Base-by-base conservation (phyloP, 495 filamentous ascomycete genomes). In the Aspergillus indologenus region DNA sequence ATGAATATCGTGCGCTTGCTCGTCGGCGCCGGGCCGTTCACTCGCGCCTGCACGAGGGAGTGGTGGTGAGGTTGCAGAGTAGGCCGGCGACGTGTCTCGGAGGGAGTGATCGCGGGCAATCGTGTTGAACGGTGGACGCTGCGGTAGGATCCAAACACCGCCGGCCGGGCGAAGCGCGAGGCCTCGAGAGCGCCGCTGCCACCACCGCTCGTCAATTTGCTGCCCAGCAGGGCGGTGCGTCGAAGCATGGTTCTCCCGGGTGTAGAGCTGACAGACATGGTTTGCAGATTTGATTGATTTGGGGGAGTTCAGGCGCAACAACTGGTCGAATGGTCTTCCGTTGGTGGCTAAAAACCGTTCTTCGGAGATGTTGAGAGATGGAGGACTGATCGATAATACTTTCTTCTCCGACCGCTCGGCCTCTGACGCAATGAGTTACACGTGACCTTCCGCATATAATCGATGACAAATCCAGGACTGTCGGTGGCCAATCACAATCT, bases 1-100 rank as follows among this genome's bases (percentile, higher is more conserved):
- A 98, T 98, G 79, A 97, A 98, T 69, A 98, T 93, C 14, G 87
- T 91, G 40, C 94, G 89, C 59, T 77, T 79, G 56, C 80, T 72
- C 6, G 62, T 67, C 11, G 72, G 69, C 14, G 68, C 75, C 17
- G 66, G 58, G 11, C 71, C 75, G 53, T 69, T 75, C 26, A 75
- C 71, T 9, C 68, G 63, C 12, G 62, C 63, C 40, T 51, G 55
- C 47, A 64, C 57, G 1, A 67, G 65, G 19, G 77, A 75, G 57
- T 79, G 78, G 53, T 80, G 78, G 34, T 74, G 59, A n/a, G 77
- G 75, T 40, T 70, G 78, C 65, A 82, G 61, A 21, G 71, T 77
- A 17, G 81, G 80, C 61, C 81, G 71, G 54, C 65, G 74, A 60
- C 71, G 73, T 26, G 71, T 64, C 59, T 79, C 75, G 45, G 81